phyloP scores from a whole-genome alignment of 768 basidiomycete genomes.

The Clitopilus passeckerianus region DNA sequence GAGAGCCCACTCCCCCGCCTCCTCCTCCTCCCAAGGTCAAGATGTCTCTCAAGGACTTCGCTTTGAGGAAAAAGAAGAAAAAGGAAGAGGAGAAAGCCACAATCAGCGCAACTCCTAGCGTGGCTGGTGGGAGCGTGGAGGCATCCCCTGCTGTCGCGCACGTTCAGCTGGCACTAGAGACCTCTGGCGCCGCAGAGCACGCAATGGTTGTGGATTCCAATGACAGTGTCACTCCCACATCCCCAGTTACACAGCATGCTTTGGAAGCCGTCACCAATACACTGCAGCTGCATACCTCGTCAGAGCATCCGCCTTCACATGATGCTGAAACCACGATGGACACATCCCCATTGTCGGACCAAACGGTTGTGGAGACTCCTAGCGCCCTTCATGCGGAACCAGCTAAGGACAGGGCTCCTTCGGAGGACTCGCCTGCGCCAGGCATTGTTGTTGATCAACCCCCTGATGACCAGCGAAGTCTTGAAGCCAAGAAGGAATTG shows the following conservation, averaged over 20 bases:
- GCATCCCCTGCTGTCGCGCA: conserved; percentile 3
- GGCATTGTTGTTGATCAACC: background rate
- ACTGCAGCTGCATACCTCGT: background rate
- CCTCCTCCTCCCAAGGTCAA: conserved; percentile 42
- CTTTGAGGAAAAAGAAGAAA: conserved; percentile 47
- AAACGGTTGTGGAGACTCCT: background rate
- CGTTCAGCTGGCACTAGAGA: background rate
- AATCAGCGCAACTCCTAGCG: conserved; percentile 4
- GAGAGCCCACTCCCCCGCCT: conserved; percentile 13
- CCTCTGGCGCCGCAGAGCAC: background rate
- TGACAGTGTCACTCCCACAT: background rate
- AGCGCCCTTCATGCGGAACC: background rate
- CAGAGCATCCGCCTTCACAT: background rate
- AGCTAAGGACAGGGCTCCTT: background rate
- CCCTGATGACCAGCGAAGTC: background rate
- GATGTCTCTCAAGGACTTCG: conserved; percentile 57
- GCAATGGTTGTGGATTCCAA: background rate
- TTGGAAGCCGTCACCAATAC: background rate
- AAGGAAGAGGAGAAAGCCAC: conserved; percentile 34
- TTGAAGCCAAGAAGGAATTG: background rate
- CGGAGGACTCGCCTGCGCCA: background rate
- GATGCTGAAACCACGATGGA: background rate
- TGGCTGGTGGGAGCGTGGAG: conserved; percentile 5
- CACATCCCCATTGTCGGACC: background rate
- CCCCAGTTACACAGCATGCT: background rate